Evolutionary conservation across 1,284 basidiomycete species (phyloP), one percentile per base, ranked within the genome.

Genomic region (Ceratobasidium sp.): DNA sequence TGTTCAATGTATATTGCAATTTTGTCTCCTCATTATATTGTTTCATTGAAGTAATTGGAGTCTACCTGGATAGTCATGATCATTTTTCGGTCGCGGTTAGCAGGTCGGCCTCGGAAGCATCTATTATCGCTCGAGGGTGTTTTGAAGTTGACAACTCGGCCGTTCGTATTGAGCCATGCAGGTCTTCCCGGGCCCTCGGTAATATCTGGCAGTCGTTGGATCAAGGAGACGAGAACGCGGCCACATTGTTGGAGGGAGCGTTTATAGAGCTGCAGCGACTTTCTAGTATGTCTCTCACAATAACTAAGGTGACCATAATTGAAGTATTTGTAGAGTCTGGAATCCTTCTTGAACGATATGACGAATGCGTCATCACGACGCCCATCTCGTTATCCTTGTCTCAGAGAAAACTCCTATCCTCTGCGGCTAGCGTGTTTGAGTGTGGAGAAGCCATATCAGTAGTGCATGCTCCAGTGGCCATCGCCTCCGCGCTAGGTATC

Each of bases 41-140:
- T 41, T 41, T 41, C 6, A 4, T 11, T n/a, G 4, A 53, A 69
- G 65, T 22, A 2, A 14, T 69, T 56, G 65, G 65, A 11, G 44
- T 69, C 27, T 44, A 57, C 27, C 29, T 69, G 8, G 65, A 69
- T 31, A 31, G 27, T 33, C 36, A 69, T 19, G 65, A 69, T 19
- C 65, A 51, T 1, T 54, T 69, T 24, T 41, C 31, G 5, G 51
- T 57, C 22, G 33, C 51, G 11, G 47, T 27, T 7, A 56, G 33
- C 53, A 47, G 8, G 19, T 50, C 48, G 14, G 8, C 48, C 11
- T 15, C 50, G 19, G 8, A 57, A 27, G 65, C 33, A 5, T 31
- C 54, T 22, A 22, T 47, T 19, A 11, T 56, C 15, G 5, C 36
- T 45, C 31, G 27, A 14, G 65, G 65, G 1, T 8, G 3, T 17